Conservation (phyloP, 371 early-diverging fungal genomes). For the Mucor velutinosus region DNA sequence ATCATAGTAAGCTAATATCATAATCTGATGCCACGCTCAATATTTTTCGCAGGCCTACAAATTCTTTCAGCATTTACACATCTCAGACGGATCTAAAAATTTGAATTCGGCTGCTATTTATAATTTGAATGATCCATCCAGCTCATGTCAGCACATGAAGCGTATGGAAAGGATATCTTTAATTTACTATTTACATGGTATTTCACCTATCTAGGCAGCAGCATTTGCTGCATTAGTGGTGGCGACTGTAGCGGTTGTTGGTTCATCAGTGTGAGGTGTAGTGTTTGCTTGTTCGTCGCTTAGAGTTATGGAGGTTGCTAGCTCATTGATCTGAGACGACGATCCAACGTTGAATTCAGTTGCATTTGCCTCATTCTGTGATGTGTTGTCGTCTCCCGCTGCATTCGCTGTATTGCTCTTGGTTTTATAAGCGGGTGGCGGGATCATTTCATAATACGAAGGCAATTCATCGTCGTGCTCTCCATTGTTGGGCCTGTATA, state of each 20-base stretch:
- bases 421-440: conserved; percentile 9
- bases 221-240: not conserved
- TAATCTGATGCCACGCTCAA: too few relatives aligned
- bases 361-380: not conserved
- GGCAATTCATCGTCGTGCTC: conserved; percentile 3
- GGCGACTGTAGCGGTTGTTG: not conserved
- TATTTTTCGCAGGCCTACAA: too few relatives aligned
- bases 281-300: too few relatives aligned
- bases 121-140: too few relatives aligned
- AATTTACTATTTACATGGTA: not conserved
- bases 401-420: not conserved
- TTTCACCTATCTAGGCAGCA: not conserved
- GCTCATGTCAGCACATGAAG: not conserved
- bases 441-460: conserved; percentile 14
- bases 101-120: too few relatives aligned
- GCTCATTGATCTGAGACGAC: not conserved
- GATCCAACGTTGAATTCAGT: not conserved
- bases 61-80: too few relatives aligned
- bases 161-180: not conserved
- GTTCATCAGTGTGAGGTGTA: not conserved
- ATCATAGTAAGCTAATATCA: too few relatives aligned
- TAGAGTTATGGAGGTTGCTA: too few relatives aligned
- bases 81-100: too few relatives aligned
- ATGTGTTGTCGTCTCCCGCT: not conserved
- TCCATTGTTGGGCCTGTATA: conserved; percentile 5